Base-by-base conservation (phyloP, 345 rosid species). In the Passiflora organensis region DNA sequence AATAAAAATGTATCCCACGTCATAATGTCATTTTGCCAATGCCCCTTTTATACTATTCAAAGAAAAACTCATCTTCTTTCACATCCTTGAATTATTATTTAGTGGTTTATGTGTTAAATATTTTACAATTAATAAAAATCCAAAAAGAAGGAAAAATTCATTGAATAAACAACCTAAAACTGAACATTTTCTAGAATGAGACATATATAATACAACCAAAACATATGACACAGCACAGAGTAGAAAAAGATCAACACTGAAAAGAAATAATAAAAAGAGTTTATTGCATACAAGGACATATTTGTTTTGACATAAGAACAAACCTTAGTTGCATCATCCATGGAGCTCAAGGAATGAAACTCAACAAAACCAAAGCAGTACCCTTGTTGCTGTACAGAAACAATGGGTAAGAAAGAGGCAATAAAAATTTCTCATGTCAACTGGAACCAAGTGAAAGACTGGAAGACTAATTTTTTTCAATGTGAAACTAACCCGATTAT, bases 301-400 rank as follows among this genome's bases (percentile, higher is more conserved):
- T n/a, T 11, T 20, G 23, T 48, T 5, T 21, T 4, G 15, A 14
- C 34, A 10, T 18, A 39, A 1, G 25, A 44, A 38, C 65, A 34
- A 41, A 67, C 72, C 72, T 67, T 51, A 56, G 60, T 23, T 32
- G 72, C 72, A 20, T 38, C 43, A 22, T 60, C 23, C 72, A 55
- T 60, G 19, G 72, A 67, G 62, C 52, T 60, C 48, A 4, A 14
- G 46, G 66, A 67, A 21, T 14, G 62, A 43, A 67, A 67, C 49
- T 67, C 72, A 34, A 67, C 66, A 60, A 67, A 67, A 19, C 72
- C 72, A 43, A 67, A 67, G 37, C 72, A 67, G 32, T 60, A 60
- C 43, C 72, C 57, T 15, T 67, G 72, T 49, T 60, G 66, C 66
- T 60, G 56, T 13, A 50, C 21, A 56, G 2, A 63, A 13, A 63